phyloP scores from a whole-genome alignment of 495 filamentous ascomycete species.

The Aspergillus funiculosus region DNA sequence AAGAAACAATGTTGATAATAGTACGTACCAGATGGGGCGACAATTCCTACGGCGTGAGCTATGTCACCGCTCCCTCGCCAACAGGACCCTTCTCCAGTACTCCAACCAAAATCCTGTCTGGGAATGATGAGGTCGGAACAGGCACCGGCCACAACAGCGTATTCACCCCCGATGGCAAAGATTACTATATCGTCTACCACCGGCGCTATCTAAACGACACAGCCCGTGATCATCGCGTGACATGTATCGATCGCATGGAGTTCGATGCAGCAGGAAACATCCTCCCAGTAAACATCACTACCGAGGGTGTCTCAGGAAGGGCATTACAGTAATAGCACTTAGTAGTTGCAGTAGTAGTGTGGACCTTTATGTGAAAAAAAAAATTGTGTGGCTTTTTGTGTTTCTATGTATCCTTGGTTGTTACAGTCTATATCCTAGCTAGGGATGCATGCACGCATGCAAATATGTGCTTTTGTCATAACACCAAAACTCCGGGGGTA shows the following conservation, averaged over 20 bases:
- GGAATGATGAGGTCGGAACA: slow-evolving; percentile 34
- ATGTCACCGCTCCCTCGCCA: slow-evolving; percentile 38
- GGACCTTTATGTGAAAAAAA: too few species aligned
- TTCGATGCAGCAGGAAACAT: slow-evolving; percentile 42
- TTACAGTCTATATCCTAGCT: slow-evolving; percentile 1
- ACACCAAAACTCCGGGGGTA: slow-evolving; percentile 11
- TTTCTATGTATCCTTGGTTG: neutral
- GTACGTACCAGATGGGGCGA: slow-evolving; percentile 34
- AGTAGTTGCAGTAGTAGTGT: too few species aligned
- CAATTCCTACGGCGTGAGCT: slow-evolving; percentile 42
- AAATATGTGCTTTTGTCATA: slow-evolving; percentile 3
- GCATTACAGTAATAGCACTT: slow-evolving; percentile 1
- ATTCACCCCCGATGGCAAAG: slow-evolving; percentile 37
- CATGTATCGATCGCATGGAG: slow-evolving; percentile 43
- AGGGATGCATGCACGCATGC: slow-evolving; percentile 3
- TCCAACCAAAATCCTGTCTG: slow-evolving; percentile 34
- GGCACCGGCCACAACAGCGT: slow-evolving; percentile 41
- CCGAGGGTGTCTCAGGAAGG: slow-evolving; percentile 24
- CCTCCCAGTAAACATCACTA: slow-evolving; percentile 35
- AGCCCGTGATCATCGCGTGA: slow-evolving; percentile 39
- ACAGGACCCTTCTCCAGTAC: slow-evolving; percentile 37
- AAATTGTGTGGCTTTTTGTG: too few species aligned
- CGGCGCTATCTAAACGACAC: slow-evolving; percentile 38
- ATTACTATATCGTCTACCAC: slow-evolving; percentile 48
- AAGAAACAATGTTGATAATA: neutral